Conservation (phyloP, 2,329 filamentous ascomycete species). For the Pestalotiopsis fici region DNA sequence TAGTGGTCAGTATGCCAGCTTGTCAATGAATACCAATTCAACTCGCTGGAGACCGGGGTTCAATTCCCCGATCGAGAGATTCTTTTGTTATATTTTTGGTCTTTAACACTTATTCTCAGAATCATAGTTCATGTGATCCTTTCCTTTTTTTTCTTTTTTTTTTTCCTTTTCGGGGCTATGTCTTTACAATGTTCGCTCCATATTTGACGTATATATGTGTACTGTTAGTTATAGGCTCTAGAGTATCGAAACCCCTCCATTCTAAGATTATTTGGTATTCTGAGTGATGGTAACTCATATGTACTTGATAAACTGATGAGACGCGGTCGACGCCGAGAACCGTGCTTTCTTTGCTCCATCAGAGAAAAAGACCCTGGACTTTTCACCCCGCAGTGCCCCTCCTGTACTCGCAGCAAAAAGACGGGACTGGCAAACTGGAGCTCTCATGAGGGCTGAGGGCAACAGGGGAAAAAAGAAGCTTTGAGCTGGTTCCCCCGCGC, state of each 20-base stretch:
- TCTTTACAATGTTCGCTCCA: neutral
- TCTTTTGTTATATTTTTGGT: neutral
- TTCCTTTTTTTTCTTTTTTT: neutral
- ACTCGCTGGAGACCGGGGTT: slow-evolving; percentile 13
- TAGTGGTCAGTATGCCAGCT: slow-evolving; percentile 15
- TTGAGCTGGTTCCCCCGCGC: neutral
- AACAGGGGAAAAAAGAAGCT: neutral
- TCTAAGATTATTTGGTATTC: too few relatives aligned
- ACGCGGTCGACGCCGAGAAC: neutral
- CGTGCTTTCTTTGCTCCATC: neutral
- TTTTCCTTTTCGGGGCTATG: neutral
- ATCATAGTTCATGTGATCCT: neutral
- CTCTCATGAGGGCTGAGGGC: neutral
- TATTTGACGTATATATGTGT: too few relatives aligned
- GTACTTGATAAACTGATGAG: neutral
- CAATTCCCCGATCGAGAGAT: slow-evolving; percentile 13
- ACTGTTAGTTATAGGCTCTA: too few relatives aligned
- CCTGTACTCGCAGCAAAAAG: neutral
- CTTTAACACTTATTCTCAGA: too few relatives aligned
- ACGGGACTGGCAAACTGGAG: neutral
- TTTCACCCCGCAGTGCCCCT: slow-evolving; percentile 1
- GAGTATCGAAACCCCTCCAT: too few relatives aligned
- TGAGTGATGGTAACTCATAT: too few relatives aligned
- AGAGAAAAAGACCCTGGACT: neutral
- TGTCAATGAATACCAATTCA: slow-evolving; percentile 2